phyloP scores from a whole-genome alignment of 2,329 filamentous ascomycete genomes.

The Ascochyta koolunga region DNA sequence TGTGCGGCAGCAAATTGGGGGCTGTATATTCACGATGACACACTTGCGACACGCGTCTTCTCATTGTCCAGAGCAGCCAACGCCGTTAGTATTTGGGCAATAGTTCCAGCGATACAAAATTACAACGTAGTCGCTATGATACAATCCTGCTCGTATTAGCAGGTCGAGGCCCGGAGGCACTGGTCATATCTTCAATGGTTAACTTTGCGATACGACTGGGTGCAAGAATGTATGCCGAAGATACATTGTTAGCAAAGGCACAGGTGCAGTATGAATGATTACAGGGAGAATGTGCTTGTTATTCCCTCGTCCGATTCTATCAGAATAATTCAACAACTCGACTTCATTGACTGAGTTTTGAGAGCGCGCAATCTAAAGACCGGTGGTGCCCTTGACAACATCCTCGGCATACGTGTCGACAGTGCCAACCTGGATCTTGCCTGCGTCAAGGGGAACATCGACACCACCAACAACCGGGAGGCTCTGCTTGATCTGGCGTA shows the following conservation, averaged over 20 bases:
- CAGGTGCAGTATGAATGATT: not conserved
- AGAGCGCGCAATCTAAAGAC: not conserved
- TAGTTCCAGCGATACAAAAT: too few species aligned
- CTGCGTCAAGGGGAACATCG: conserved; percentile 2
- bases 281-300: not conserved
- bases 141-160: too few species aligned
- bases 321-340: not conserved
- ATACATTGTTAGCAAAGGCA: too few species aligned
- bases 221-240: too few species aligned
- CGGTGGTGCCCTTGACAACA: conserved; percentile 4
- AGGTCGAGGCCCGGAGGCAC: too few species aligned
- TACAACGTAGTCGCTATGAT: too few species aligned
- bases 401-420: not conserved
- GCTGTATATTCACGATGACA: too few species aligned
- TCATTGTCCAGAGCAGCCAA: too few species aligned
- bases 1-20: not conserved
- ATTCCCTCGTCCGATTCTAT: not conserved
- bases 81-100: too few species aligned
- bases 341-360: not conserved
- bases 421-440: conserved; percentile 10
- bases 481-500: conserved; percentile 1
- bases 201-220: too few species aligned
- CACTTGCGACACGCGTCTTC: too few species aligned
- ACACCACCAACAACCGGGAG: conserved; percentile 5
- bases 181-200: too few species aligned